A percentile compares a stretch with the other conserved stretches of the same genome.
Evolutionary conservation across 129 eudicot species (phyloP).

Genomic region (Tanacetum coccineum): DNA sequence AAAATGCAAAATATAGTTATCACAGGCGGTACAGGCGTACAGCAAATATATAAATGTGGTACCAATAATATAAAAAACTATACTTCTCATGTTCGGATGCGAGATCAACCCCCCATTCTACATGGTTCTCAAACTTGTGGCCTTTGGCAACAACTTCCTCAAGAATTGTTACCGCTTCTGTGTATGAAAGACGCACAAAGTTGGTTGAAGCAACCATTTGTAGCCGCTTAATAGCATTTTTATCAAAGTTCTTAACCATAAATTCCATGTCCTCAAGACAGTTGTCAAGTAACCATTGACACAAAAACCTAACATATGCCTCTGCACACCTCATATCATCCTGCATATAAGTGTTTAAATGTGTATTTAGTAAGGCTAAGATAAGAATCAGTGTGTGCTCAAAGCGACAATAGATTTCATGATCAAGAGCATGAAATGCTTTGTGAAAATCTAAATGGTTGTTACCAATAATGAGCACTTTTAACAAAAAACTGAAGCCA

Average conservation of each 20-base stretch:
- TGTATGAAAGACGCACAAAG: conserved; percentile 72
- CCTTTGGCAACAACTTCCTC: conserved; percentile 64
- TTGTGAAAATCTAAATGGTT: background rate
- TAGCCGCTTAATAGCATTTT: conserved; percentile 59
- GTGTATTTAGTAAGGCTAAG: conserved; percentile 1
- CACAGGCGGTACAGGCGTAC: background rate
- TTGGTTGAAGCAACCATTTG: conserved; percentile 71
- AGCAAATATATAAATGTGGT: background rate
- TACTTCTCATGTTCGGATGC: conserved; percentile 98
- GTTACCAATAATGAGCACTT: background rate
- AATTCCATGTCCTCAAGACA: conserved; percentile 92
- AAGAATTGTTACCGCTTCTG: conserved; percentile 72
- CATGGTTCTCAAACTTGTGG: conserved; percentile 73
- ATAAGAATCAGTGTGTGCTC: conserved; percentile 2
- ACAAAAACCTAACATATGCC: conserved; percentile 73
- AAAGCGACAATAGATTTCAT: background rate
- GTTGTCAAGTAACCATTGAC: conserved; percentile 86
- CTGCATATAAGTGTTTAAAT: conserved; percentile 33
- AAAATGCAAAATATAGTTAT: conserved; percentile 7
- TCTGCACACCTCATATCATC: conserved; percentile 97
- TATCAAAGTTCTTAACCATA: conserved; percentile 64
- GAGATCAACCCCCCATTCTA: conserved; percentile 94
- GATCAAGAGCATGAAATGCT: background rate
- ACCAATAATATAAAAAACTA: background rate
- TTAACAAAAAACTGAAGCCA: background rate